Evolutionary conservation across 2,329 filamentous ascomycete genomes (phyloP), one percentile per base, ranked within the genome.

Genomic region (Claviceps sp.): DNA sequence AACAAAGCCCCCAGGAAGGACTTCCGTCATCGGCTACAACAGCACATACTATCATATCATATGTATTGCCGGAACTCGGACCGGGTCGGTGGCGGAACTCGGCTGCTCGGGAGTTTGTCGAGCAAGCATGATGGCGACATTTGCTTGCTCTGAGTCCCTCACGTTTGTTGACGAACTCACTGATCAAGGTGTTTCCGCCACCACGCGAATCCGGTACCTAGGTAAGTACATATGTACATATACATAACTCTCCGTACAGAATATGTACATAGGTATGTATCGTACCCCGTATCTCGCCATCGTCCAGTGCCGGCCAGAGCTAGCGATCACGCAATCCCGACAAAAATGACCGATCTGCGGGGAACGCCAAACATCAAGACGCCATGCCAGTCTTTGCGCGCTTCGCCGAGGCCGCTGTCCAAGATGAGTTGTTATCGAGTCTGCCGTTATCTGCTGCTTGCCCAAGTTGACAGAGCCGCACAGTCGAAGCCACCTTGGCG

Each of bases 301-400:
- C 55, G 56, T 46, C 46, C 26, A 9, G 30, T n/a, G 26, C 47
- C 40, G 47, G 53, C 38, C 47, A 59, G 54, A 61, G 59, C 61
- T 65, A 65, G 55, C 60, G 59, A 66, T 65, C 63, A 66, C 63
- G 63, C 63, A 65, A 66, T 66, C 62, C 55, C 57, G 57, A 52
- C 26, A 52, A 58, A 58, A 57, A 55, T 59, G 54, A 58, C 53
- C 54, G 54, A 46, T 54, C 50, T 58, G 59, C 57, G 60, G 60
- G 60, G 59, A 59, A 58, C 51, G 44, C 11, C 20, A n/a, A 37
- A 30, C 16, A 18, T 24, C 8, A 41, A 48, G n/a, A 38, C 22
- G 42, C 20, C 42, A 44, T 44, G 14, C 22, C 22, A 26, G 16
- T 30, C 5, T 34, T n/a, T 34, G 44, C 24, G 24, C n/a, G 11